Percentiles rank a stretch among this genome's conserved stretches.
Evolutionary conservation across 2,329 filamentous ascomycete species (phyloP).

Genomic region (Byssoonygena ceratinophila): DNA sequence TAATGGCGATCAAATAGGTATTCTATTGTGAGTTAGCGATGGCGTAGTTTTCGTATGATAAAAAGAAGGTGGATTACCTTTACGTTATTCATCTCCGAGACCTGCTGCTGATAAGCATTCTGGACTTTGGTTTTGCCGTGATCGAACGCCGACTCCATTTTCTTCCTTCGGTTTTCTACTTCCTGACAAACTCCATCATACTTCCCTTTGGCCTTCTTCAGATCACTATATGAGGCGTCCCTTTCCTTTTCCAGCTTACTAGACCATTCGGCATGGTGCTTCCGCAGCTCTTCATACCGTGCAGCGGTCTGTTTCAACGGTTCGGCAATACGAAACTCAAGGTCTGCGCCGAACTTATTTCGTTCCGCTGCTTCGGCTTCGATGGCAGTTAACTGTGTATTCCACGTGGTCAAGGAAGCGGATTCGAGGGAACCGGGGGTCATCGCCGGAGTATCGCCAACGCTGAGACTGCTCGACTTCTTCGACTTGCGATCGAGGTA

Average conservation of each 20-base stretch:
- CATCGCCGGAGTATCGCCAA: slow-evolving; percentile 84
- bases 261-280: slow-evolving; percentile 80
- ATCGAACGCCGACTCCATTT: slow-evolving; percentile 86
- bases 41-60: neutral
- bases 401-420: slow-evolving; percentile 94
- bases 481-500: slow-evolving; percentile 95
- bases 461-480: slow-evolving; percentile 76
- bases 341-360: slow-evolving; percentile 68
- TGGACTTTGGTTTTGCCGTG: slow-evolving; percentile 77
- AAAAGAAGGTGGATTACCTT: slow-evolving; percentile 42
- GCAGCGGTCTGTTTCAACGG: slow-evolving; percentile 64
- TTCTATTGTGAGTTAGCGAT: slow-evolving; percentile 46
- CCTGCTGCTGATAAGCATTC: slow-evolving; percentile 80
- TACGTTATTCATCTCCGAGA: slow-evolving; percentile 89
- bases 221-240: slow-evolving; percentile 68
- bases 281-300: slow-evolving; percentile 84
- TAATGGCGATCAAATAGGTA: slow-evolving; percentile 91
- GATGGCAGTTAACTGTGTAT: slow-evolving; percentile 79
- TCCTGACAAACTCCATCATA: slow-evolving; percentile 91
- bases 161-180: slow-evolving; percentile 87
- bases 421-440: slow-evolving; percentile 94
- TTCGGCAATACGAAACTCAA: slow-evolving; percentile 72
- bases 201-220: slow-evolving; percentile 84
- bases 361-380: slow-evolving; percentile 83
- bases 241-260: slow-evolving; percentile 81